These are phyloP conservation scores for Nakazawaea wyomingensis DNA, from an alignment of 805 yeast species.

Conservation along the genomic window DNA sequence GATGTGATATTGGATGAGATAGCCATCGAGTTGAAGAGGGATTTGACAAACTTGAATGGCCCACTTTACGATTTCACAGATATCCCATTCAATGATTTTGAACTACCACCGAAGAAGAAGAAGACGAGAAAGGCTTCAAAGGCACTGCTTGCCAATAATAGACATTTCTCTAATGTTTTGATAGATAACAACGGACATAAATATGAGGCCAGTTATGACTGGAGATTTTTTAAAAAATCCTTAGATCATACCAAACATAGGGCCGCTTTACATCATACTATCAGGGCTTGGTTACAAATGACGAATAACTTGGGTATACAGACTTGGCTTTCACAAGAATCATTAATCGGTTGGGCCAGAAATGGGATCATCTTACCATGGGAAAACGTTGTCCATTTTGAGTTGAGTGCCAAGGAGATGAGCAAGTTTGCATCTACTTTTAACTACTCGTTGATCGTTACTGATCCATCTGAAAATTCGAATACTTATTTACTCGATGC, in stretches of 20 bases:
- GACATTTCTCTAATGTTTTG: constrained; percentile 28
- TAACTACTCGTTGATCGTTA: constrained; percentile 40
- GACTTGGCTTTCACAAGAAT: constrained; percentile 46
- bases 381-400: constrained; percentile 47
- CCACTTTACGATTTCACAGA: constrained; percentile 16
- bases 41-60: constrained; percentile 23
- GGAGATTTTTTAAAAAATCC: constrained; percentile 56
- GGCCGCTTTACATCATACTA: constrained; percentile 41
- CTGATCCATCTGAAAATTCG: constrained; percentile 39
- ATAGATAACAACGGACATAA: constrained; percentile 26
- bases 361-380: constrained; percentile 48
- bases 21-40: constrained; percentile 22
- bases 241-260: constrained; percentile 31
- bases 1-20: constrained; percentile 22
- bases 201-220: constrained; percentile 46
- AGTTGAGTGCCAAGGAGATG: constrained; percentile 44
- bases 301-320: constrained; percentile 35
- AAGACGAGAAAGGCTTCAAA: constrained; percentile 24
- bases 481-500: constrained; percentile 44
- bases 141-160: constrained; percentile 26
- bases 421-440: constrained; percentile 39
- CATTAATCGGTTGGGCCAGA: constrained; percentile 44
- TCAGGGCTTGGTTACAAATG: constrained; percentile 41
- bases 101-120: constrained; percentile 23
- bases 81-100: constrained; percentile 22